Conservation (phyloP, 257 asterid genomes). For the Gynochthodes officinalis region DNA sequence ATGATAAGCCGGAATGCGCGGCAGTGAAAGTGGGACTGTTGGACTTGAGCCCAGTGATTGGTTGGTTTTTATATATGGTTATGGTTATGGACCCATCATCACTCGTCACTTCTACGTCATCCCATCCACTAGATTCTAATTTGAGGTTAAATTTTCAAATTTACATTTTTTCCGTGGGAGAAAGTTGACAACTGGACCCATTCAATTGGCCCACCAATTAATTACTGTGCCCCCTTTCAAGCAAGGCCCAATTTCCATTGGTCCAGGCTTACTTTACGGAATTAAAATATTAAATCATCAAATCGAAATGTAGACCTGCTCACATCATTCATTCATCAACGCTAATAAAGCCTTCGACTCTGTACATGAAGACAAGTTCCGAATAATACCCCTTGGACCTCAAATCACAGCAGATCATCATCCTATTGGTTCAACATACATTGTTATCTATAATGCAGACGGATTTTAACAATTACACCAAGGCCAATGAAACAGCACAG, state of each 20-base stretch:
- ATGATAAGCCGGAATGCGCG: conserved; percentile 23
- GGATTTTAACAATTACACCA: conserved; percentile 3
- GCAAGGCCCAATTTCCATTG: neutral
- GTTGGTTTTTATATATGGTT: too few species aligned
- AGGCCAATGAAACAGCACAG: conserved; percentile 4
- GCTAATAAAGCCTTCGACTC: neutral
- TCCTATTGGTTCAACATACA: conserved; percentile 6
- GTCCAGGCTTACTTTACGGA: neutral
- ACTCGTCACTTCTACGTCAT: too few species aligned
- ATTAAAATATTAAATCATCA: neutral
- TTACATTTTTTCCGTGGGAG: too few species aligned
- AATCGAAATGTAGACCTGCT: too few species aligned
- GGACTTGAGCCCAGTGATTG: too few species aligned
- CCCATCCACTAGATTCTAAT: too few species aligned
- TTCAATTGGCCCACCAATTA: conserved; percentile 1
- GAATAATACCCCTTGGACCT: too few species aligned
- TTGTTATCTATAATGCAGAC: neutral
- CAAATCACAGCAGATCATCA: neutral
- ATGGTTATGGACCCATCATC: too few species aligned
- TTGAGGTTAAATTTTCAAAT: too few species aligned
- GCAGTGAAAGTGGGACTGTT: conserved; percentile 24
- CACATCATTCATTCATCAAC: too few species aligned
- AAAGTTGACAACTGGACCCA: too few species aligned
- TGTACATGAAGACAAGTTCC: too few species aligned
- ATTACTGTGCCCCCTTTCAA: neutral